These are phyloP conservation scores for Dipodascopsis tothii DNA, from an alignment of 805 yeast genomes.

Conservation along the genomic window DNA sequence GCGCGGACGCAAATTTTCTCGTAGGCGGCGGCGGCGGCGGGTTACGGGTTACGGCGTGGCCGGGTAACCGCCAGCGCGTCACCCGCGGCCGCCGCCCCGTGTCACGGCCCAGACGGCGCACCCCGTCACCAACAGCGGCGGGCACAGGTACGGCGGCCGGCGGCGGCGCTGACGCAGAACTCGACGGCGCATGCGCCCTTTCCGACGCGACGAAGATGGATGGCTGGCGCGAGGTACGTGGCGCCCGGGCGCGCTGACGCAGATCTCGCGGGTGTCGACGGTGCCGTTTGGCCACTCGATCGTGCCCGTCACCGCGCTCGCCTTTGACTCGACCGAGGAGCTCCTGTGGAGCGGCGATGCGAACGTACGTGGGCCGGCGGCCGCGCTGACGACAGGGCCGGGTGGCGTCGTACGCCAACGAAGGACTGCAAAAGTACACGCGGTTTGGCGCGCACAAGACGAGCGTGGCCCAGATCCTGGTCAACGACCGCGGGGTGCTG, in stretches of 20 bases:
- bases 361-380: slow-evolving; percentile 36
- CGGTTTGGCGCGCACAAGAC: slow-evolving; percentile 47
- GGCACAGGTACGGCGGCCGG: too few species aligned
- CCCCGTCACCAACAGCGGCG: too few species aligned
- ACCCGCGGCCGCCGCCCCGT: too few species aligned
- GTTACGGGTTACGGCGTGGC: too few species aligned
- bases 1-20: too few species aligned
- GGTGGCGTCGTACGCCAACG: slow-evolving; percentile 39
- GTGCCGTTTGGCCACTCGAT: slow-evolving; percentile 13
- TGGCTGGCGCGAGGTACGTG: slow-evolving; percentile 21
- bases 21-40: too few species aligned
- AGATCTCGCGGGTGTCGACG: slow-evolving; percentile 13
- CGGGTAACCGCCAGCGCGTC: too few species aligned
- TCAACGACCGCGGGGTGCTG: slow-evolving; percentile 51
- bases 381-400: slow-evolving; percentile 30
- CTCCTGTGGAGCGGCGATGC: slow-evolving; percentile 80
- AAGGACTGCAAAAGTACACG: slow-evolving; percentile 48
- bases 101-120: too few species aligned
- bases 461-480: slow-evolving; percentile 46
- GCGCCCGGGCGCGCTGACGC: too few species aligned
- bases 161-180: too few species aligned
- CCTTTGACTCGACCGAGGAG: slow-evolving; percentile 67
- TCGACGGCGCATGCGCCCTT: too few species aligned
- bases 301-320: slow-evolving; percentile 27
- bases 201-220: too few species aligned